These are phyloP conservation scores for Linum lewisii DNA, from an alignment of 345 rosid genomes.

Conservation along the genomic window DNA sequence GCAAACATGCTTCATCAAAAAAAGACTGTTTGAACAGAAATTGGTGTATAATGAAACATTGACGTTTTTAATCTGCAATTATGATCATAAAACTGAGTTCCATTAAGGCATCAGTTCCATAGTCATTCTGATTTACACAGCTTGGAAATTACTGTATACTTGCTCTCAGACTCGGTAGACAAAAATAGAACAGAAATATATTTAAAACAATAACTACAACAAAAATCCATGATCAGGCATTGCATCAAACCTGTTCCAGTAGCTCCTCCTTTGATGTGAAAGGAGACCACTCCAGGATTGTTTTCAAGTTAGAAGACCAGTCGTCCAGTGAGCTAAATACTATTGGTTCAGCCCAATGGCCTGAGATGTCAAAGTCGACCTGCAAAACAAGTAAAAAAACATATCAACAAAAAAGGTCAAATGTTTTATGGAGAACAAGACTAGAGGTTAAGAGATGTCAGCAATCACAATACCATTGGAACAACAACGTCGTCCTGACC, in stretches of 20 bases:
- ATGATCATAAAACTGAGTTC: too few relatives aligned
- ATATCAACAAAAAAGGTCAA: background rate
- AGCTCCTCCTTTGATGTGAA: constrained; percentile 60
- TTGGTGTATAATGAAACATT: too few relatives aligned
- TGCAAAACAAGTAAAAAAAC: constrained; percentile 25
- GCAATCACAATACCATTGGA: constrained; percentile 53
- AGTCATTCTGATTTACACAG: too few relatives aligned
- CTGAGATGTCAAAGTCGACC: constrained; percentile 80
- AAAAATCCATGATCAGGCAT: background rate
- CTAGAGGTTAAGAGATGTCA: background rate
- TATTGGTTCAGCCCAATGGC: constrained; percentile 51
- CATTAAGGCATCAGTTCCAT: too few relatives aligned
- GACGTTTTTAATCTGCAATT: too few relatives aligned
- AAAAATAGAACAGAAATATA: background rate
- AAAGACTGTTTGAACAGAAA: too few relatives aligned
- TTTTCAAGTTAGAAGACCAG: constrained; percentile 69
- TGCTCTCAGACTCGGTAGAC: background rate
- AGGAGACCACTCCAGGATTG: constrained; percentile 91
- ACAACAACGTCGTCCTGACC: constrained; percentile 92
- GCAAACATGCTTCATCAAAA: background rate
- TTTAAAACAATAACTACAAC: background rate
- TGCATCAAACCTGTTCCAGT: constrained; percentile 55
- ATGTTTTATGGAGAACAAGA: background rate
- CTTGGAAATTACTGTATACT: background rate
- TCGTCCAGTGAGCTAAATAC: constrained; percentile 66